These are phyloP conservation scores for Mycena pura DNA, from an alignment of 768 basidiomycete genomes.

Conservation along the genomic window DNA sequence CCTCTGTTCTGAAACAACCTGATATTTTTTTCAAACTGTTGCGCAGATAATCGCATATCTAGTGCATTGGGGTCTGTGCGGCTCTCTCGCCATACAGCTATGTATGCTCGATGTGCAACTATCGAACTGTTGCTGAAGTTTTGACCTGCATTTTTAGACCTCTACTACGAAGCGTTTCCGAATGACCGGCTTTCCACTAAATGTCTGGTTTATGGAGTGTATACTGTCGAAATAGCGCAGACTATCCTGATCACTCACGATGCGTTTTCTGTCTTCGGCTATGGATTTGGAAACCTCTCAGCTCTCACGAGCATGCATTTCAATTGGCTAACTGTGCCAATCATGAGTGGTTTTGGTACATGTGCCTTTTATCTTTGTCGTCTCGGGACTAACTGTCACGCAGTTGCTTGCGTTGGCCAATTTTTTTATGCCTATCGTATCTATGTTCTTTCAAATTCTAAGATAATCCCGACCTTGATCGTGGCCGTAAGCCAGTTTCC, in stretches of 20 bases:
- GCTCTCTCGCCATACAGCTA: too few relatives aligned
- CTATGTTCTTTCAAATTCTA: neutral
- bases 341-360: neutral
- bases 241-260: conserved; percentile 27
- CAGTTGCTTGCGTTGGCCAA: neutral
- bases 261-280: neutral
- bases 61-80: too few relatives aligned
- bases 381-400: neutral
- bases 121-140: too few relatives aligned
- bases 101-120: too few relatives aligned
- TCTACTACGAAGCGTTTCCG: conserved; percentile 38
- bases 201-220: conserved; percentile 27
- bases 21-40: too few relatives aligned
- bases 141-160: too few relatives aligned
- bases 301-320: neutral
- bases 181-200: conserved; percentile 31
- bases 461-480: neutral
- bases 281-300: neutral
- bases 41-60: too few relatives aligned
- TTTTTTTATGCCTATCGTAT: conserved; percentile 3
- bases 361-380: neutral
- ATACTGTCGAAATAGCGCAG: conserved; percentile 28
- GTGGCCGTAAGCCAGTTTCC: neutral
- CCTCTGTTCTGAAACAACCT: too few relatives aligned
- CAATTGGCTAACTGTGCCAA: neutral